These are phyloP conservation scores for Saccharomycopsis fodiens DNA, from an alignment of 805 yeast species.

Conservation along the genomic window DNA sequence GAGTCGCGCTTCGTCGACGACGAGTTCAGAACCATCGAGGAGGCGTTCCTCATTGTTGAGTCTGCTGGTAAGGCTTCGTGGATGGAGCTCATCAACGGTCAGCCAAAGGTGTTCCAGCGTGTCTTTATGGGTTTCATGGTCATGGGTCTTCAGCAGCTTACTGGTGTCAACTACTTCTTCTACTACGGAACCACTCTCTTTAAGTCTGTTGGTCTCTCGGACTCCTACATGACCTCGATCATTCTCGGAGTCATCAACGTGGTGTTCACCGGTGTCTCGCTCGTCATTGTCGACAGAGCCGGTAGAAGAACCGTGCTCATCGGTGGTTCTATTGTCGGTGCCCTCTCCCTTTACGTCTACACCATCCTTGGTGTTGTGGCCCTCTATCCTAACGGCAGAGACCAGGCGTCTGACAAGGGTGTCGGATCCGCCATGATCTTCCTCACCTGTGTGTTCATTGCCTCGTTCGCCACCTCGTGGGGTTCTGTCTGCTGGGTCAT, in stretches of 20 bases:
- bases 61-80: constrained; percentile 60
- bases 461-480: constrained; percentile 69
- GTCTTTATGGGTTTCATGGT: constrained; percentile 44
- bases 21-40: constrained; percentile 46
- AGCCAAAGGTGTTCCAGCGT: constrained; percentile 47
- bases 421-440: constrained; percentile 59
- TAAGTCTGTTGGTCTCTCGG: constrained; percentile 47
- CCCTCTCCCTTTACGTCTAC: constrained; percentile 27
- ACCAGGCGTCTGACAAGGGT: constrained; percentile 38
- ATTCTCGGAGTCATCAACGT: constrained; percentile 51
- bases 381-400: constrained; percentile 24
- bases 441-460: constrained; percentile 55
- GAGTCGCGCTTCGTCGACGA: constrained; percentile 49
- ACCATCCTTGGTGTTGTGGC: constrained; percentile 46
- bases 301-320: constrained; percentile 45
- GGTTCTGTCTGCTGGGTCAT: constrained; percentile 65
- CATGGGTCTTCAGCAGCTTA: constrained; percentile 59
- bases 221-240: constrained; percentile 54
- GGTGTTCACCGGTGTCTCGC: constrained; percentile 44
- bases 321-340: constrained; percentile 36
- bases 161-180: constrained; percentile 61
- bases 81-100: constrained; percentile 55
- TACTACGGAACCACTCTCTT: constrained; percentile 60
- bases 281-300: constrained; percentile 43
- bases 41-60: constrained; percentile 54